Conservation (phyloP, 1,284 basidiomycete species). For the Cryptococcus depauperatus region DNA sequence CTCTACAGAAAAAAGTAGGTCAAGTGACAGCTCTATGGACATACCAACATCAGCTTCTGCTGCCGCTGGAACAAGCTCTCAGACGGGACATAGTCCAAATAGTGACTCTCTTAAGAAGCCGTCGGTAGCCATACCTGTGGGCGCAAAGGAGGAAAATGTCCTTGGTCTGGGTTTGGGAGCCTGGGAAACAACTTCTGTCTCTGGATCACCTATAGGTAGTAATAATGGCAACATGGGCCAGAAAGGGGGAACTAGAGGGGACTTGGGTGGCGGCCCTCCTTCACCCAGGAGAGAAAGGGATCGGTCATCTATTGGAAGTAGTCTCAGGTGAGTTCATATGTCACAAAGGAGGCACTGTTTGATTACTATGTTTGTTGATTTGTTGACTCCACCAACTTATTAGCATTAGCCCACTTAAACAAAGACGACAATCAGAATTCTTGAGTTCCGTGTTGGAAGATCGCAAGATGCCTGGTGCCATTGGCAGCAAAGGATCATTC, state of each 20-base stretch:
- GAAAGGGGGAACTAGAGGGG: constrained; percentile 21
- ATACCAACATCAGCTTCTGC: no score
- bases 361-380: neutral
- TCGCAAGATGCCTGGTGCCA: constrained; percentile 27
- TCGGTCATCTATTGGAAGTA: constrained; percentile 5
- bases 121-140: constrained; percentile 5
- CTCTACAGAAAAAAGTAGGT: constrained; percentile 3
- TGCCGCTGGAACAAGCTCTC: no score
- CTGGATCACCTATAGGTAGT: constrained; percentile 17
- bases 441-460: constrained; percentile 29
- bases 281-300: constrained; percentile 31
- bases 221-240: constrained; percentile 15
- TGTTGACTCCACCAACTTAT: neutral
- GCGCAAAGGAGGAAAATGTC: constrained; percentile 24
- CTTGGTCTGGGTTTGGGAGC: constrained; percentile 33
- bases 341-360: no score
- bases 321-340: constrained; percentile 20
- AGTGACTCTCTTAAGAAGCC: neutral
- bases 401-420: constrained; percentile 23
- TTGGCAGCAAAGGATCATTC: constrained; percentile 7
- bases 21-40: neutral
- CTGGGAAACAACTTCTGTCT: constrained; percentile 20
- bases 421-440: constrained; percentile 36
- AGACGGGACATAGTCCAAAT: neutral
- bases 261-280: constrained; percentile 10